Evolutionary conservation across 192 early-diverging fungal species (phyloP), one percentile per base, ranked within the genome.

Genomic region (Mortierella hygrophila): DNA sequence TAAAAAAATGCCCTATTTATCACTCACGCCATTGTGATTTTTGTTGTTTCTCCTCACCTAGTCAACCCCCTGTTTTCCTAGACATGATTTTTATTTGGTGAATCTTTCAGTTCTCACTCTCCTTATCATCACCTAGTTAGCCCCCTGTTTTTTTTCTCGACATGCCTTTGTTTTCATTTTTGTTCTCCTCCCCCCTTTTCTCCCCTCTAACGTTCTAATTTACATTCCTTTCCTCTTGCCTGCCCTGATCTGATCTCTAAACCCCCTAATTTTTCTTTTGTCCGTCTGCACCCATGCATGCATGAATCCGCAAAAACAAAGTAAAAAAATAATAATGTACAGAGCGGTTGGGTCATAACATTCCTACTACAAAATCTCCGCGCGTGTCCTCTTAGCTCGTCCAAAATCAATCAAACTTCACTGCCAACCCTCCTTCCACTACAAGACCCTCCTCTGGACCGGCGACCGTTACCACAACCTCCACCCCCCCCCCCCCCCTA

Each of bases 301-400:
- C 37, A 54, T 46, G 49, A 42, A 46, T 40, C 38, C 38, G 4
- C 38, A 40, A 40, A 63, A 65, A 60, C n/a, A 60, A 23, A 9
- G n/a, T 21, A 18, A 55, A 55, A 23, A 0, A 55, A 26, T n/a
- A 26, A 65, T 32, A 3, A 76, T 32, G 40, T 69, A 82, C 46
- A 52, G 54, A 82, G 75, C 38, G 75, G 75, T 6, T 77, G 74
- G 81, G 75, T 0, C 54, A 70, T 55, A 75, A 82, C 35, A 26
- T 82, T 6, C 57, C 38, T 16, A 40, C 35, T 82, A 82, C 71
- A 8, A 65, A 32, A 15, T 65, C 60, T 32, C 60, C 1, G 60
- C 81, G 6, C 65, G 76, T 20, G 76, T 76, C 4, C 52, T 82
- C 26, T 52, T 46, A 10, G 55, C 75, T 7, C 38, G 35, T 26